Evolutionary conservation across 768 basidiomycete species (phyloP), one percentile per base, ranked within the genome.

Genomic region (Leucogyrophana mollusca): DNA sequence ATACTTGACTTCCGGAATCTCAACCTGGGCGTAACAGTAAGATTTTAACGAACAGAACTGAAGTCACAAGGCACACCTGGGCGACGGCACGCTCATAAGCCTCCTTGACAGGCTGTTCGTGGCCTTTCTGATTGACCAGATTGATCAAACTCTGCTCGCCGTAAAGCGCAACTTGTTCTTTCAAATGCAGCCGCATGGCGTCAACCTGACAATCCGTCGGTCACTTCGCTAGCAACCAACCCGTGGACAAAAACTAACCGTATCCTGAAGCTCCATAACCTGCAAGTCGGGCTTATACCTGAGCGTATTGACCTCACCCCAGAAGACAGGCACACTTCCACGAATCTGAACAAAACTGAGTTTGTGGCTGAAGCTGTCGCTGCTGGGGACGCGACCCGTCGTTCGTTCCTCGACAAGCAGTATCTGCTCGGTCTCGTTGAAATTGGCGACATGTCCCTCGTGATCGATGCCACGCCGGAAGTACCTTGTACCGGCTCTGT

Each of bases 361-460:
- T 62, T 83, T 81, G 11, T 74, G 71, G 2, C 73, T 77, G 45
- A 73, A 78, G 9, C 77, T 77, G 43, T 78, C 79, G 14, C 66
- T 56, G 40, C 64, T 59, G 14, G 65, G 66, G 33, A 66, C 65
- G 20, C 67, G 65, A 30, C 72, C 73, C 20, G 67, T 67, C 23
- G 71, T 69, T 38, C 72, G 73, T 39, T 73, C 75, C 49, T 92
- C 89, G 10, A 94, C 76, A 13, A 95, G 73, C 21, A 95, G 71
- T 48, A 99, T 73, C 63, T 98, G 96, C 61, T 99, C 96, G 5
- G 96, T 95, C 67, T 99, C 96, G 63, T 97, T 96, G 70, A 92
- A 98, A 67, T 99, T 99, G 47, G 94, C 92, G 34, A 90, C 90
- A 62, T 97, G 81, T 2, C 94, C 96, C 8, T 87, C 73, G 16